Conservation (phyloP, 805 yeast genomes). For the Candida patagonica region DNA sequence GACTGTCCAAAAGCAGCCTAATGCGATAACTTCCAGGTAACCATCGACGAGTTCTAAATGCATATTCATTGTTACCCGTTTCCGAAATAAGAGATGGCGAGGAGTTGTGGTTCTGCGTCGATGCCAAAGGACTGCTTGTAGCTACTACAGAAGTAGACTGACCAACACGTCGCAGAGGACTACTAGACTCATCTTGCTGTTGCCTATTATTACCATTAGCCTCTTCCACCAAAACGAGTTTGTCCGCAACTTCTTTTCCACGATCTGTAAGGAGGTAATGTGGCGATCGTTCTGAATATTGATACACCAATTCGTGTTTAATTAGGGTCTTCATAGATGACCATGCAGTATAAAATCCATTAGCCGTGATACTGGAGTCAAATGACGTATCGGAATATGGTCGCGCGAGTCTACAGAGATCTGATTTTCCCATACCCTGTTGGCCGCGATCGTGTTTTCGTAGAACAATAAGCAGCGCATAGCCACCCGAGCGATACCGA, state of each 20-base stretch:
- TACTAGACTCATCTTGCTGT: not conserved
- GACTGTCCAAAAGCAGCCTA: slow-evolving; percentile 59
- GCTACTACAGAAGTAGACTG: not conserved
- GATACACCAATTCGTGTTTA: slow-evolving; percentile 48
- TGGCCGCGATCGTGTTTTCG: slow-evolving; percentile 25
- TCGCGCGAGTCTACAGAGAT: slow-evolving; percentile 42
- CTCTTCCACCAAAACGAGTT: slow-evolving; percentile 25
- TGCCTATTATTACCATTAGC: not conserved
- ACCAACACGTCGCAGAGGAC: not conserved
- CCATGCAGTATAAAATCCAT: slow-evolving; percentile 20
- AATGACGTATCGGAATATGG: slow-evolving; percentile 33
- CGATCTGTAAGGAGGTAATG: slow-evolving; percentile 55
- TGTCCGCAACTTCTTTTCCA: slow-evolving; percentile 55
- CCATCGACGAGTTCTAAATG: slow-evolving; percentile 38
- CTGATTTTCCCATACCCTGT: slow-evolving; percentile 56
- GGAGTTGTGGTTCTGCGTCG: too few species aligned
- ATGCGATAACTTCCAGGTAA: slow-evolving; percentile 48
- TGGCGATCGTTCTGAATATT: slow-evolving; percentile 32
- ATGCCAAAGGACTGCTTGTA: not conserved
- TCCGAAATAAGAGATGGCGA: not conserved
- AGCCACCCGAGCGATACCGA: slow-evolving; percentile 68
- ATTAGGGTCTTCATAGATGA: slow-evolving; percentile 46
- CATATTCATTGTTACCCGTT: not conserved
- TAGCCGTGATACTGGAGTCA: slow-evolving; percentile 7
- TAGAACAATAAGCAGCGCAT: slow-evolving; percentile 64